Conservation (phyloP, 805 yeast genomes). For the Yamadazyma endophytica region DNA sequence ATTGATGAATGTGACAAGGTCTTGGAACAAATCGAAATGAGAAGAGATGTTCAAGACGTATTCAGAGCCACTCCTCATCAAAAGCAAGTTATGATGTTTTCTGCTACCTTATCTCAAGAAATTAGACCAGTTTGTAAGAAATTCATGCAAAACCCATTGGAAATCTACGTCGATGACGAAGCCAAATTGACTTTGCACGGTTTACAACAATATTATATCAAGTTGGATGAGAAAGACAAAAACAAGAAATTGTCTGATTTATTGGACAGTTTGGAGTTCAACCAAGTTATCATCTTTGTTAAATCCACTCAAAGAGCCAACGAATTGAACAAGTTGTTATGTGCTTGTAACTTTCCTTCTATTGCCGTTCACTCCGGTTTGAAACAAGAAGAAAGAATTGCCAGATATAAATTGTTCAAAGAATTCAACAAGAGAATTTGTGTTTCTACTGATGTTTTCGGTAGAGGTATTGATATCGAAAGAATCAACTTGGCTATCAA, state of each 20-base stretch:
- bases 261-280: slow-evolving; percentile 91
- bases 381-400: slow-evolving; percentile 97
- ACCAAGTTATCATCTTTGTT: slow-evolving; percentile 96
- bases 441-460: slow-evolving; percentile 97
- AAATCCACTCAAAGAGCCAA: slow-evolving; percentile 88
- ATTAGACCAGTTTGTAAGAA: slow-evolving; percentile 96
- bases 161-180: slow-evolving; percentile 96
- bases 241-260: slow-evolving; percentile 89
- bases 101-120: slow-evolving; percentile 92
- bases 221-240: slow-evolving; percentile 86
- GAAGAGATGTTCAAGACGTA: slow-evolving; percentile 97
- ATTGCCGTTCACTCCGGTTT: slow-evolving; percentile 94
- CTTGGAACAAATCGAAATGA: slow-evolving; percentile 86
- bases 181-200: slow-evolving; percentile 97
- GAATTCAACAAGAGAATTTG: slow-evolving; percentile 98
- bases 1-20: slow-evolving; percentile 99
- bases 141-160: slow-evolving; percentile 97
- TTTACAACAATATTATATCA: slow-evolving; percentile 92
- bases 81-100: slow-evolving; percentile 99
- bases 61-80: slow-evolving; percentile 97
- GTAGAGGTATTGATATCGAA: slow-evolving; percentile 99
- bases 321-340: slow-evolving; percentile 81
- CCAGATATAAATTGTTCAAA: slow-evolving; percentile 91
- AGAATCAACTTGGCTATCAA: slow-evolving; percentile 97
- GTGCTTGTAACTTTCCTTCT: slow-evolving; percentile 93